A percentile compares a stretch with the other conserved stretches of the same genome.
These are phyloP conservation scores for Cytospora piceae DNA, from an alignment of 2,329 filamentous ascomycete genomes.

Conservation along the genomic window DNA sequence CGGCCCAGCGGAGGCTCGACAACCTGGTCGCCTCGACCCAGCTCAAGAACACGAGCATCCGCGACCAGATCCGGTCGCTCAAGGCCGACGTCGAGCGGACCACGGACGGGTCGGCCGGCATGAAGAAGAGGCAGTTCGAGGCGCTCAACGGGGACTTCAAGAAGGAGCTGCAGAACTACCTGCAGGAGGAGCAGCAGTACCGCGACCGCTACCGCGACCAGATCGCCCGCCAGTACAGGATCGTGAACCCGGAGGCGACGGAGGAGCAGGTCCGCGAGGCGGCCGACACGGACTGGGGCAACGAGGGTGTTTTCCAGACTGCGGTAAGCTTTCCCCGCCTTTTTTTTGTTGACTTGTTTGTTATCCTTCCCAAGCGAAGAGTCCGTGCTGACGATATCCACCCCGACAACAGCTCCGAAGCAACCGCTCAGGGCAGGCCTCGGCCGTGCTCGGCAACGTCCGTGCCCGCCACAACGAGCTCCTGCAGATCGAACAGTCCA, in stretches of 20 bases:
- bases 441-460: constrained; percentile 74
- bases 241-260: constrained; percentile 80
- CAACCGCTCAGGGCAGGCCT: constrained; percentile 75
- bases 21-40: constrained; percentile 71
- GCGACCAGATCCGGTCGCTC: constrained; percentile 76
- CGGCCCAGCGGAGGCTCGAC: constrained; percentile 63
- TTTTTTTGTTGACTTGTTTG: neutral
- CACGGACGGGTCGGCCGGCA: constrained; percentile 59
- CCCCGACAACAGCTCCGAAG: constrained; percentile 63
- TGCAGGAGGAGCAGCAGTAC: constrained; percentile 72
- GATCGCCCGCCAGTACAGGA: constrained; percentile 78
- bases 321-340: constrained; percentile 61
- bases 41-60: constrained; percentile 73
- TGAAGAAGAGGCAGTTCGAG: constrained; percentile 72
- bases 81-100: constrained; percentile 72
- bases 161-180: constrained; percentile 70
- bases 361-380: neutral
- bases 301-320: constrained; percentile 81
- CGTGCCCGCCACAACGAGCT: constrained; percentile 84
- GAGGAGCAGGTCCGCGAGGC: constrained; percentile 73
- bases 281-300: constrained; percentile 71
- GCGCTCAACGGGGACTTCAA: constrained; percentile 74
- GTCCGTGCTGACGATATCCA: neutral
- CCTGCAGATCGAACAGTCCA: constrained; percentile 76
- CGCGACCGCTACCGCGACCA: constrained; percentile 74